These are phyloP conservation scores for Arthromyces matolae DNA, from an alignment of 768 basidiomycete genomes.

Conservation along the genomic window DNA sequence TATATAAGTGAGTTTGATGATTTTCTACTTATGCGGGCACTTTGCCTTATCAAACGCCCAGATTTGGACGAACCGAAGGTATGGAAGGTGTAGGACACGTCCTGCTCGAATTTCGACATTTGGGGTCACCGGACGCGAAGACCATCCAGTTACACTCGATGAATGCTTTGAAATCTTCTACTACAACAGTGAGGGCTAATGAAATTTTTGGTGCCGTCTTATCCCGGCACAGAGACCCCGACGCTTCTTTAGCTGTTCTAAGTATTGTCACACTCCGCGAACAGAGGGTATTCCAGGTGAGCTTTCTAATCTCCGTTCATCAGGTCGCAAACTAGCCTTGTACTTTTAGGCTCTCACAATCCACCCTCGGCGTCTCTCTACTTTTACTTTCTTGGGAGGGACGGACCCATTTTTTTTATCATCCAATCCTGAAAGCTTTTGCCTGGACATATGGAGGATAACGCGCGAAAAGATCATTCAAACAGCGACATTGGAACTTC, in stretches of 20 bases:
- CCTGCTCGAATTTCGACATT: too few relatives aligned
- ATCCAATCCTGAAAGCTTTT: background rate
- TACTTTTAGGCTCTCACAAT: background rate
- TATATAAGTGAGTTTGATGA: background rate
- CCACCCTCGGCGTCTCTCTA: background rate
- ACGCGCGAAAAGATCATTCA: background rate
- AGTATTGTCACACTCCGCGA: background rate
- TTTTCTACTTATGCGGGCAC: background rate
- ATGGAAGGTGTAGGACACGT: too few relatives aligned
- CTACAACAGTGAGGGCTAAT: slow-evolving; percentile 1
- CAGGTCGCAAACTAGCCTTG: too few relatives aligned
- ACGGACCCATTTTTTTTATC: slow-evolving; percentile 1
- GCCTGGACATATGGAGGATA: slow-evolving; percentile 1
- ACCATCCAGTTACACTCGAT: too few relatives aligned
- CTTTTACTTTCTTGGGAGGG: slow-evolving; percentile 3
- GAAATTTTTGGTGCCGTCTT: slow-evolving; percentile 1
- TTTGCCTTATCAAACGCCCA: too few relatives aligned
- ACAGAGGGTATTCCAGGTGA: background rate
- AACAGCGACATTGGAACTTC: slow-evolving; percentile 2
- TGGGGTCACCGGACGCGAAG: too few relatives aligned
- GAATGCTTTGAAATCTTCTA: too few relatives aligned
- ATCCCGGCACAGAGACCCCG: background rate
- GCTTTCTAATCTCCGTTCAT: background rate
- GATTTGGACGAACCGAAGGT: too few relatives aligned
- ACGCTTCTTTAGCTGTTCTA: too few relatives aligned